phyloP scores from a whole-genome alignment of 2,329 filamentous ascomycete genomes.

The Ophiostoma sp. region DNA sequence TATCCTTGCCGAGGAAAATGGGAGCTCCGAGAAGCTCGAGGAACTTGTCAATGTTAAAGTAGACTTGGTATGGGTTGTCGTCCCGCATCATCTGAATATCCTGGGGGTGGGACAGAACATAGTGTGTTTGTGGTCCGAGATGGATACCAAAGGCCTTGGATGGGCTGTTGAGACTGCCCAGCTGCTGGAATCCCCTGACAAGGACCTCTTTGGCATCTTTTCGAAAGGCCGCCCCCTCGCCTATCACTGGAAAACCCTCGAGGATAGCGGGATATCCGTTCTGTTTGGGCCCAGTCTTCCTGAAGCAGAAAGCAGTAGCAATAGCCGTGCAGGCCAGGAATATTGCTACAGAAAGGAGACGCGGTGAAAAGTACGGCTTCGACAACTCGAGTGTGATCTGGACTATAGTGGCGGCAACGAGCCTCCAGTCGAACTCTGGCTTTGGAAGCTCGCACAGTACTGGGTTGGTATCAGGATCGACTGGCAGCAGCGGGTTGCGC shows the following conservation, averaged over 20 bases:
- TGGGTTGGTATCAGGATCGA: slow-evolving; percentile 23
- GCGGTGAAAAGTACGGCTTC: neutral
- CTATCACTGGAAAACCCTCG: neutral
- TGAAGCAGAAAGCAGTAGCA: neutral
- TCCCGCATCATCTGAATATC: slow-evolving; percentile 24
- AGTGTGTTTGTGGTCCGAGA: slow-evolving; percentile 22
- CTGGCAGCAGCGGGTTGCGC: slow-evolving; percentile 25
- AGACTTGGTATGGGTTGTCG: slow-evolving; percentile 21
- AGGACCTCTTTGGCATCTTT: neutral
- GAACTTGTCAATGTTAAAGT: slow-evolving; percentile 22
- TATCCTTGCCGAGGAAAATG: slow-evolving; percentile 20
- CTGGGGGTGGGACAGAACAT: slow-evolving; percentile 15
- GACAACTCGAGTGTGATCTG: neutral
- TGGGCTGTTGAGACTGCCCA: slow-evolving; percentile 7
- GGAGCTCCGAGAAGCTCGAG: slow-evolving; percentile 19
- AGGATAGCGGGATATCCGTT: neutral
- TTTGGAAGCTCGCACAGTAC: neutral
- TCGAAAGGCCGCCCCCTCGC: neutral
- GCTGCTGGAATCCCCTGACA: neutral
- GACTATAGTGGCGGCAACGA: neutral
- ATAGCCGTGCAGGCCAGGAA: neutral
- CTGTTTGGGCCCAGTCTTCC: neutral
- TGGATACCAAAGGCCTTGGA: slow-evolving; percentile 22
- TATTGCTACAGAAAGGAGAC: neutral
- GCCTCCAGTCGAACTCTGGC: neutral